Conservation (phyloP, 2,329 filamentous ascomycete genomes). For the Aspergillus tubingensis region DNA sequence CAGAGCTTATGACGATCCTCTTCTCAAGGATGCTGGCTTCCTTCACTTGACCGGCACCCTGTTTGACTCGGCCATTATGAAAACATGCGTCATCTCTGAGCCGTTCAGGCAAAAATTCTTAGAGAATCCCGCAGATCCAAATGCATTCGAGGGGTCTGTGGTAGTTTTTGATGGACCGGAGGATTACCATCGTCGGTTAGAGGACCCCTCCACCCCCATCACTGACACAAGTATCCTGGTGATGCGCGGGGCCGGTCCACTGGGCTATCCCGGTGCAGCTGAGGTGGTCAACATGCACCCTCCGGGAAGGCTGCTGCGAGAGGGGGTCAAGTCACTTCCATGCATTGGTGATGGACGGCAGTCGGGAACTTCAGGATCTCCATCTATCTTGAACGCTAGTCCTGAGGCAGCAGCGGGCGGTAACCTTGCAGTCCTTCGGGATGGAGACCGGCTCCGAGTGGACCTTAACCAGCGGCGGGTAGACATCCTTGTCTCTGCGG, state of each 20-base stretch:
- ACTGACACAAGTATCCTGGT: slow-evolving; percentile 50
- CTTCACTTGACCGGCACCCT: slow-evolving; percentile 51
- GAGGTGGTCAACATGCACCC: slow-evolving; percentile 58
- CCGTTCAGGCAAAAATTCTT: slow-evolving; percentile 51
- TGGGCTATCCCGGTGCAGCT: slow-evolving; percentile 54
- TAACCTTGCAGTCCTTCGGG: slow-evolving; percentile 53
- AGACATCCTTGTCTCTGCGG: slow-evolving; percentile 48
- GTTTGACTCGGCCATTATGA: slow-evolving; percentile 57
- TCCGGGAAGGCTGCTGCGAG: slow-evolving; percentile 47
- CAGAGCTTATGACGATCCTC: slow-evolving; percentile 46
- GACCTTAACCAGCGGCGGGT: slow-evolving; percentile 54
- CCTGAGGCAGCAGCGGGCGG: slow-evolving; percentile 58
- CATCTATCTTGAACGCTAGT: slow-evolving; percentile 58
- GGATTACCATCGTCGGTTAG: slow-evolving; percentile 50
- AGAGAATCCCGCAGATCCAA: slow-evolving; percentile 48
- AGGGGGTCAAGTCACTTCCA: slow-evolving; percentile 51
- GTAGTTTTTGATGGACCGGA: slow-evolving; percentile 56
- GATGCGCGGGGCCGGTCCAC: slow-evolving; percentile 53
- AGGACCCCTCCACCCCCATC: slow-evolving; percentile 42
- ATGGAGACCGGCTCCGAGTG: slow-evolving; percentile 54
- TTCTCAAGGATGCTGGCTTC: slow-evolving; percentile 56
- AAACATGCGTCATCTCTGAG: slow-evolving; percentile 53
- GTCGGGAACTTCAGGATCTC: slow-evolving; percentile 57
- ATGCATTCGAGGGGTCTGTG: slow-evolving; percentile 52
- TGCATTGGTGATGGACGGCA: slow-evolving; percentile 59